A percentile compares a stretch with the other conserved stretches of the same genome.
Evolutionary conservation across 2,329 filamentous ascomycete species (phyloP).

Genomic region (Aureobasidium sp.): DNA sequence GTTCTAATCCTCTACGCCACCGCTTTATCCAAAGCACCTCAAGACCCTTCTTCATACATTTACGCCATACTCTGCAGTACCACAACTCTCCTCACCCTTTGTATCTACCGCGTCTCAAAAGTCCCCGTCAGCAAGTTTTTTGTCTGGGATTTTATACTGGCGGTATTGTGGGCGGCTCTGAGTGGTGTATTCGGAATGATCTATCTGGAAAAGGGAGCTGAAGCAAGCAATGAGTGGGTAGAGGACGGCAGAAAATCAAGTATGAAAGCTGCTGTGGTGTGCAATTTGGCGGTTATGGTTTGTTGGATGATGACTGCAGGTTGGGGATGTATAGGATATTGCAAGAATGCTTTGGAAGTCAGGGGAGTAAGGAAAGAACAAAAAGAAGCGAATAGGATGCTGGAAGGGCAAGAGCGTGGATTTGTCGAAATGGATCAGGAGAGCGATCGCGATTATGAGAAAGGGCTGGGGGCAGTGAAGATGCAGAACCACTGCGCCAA

Average conservation of each 20-base stretch:
- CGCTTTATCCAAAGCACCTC: background rate
- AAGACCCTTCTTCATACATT: background rate
- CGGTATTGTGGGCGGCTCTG: background rate
- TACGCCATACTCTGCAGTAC: background rate
- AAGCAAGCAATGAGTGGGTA: no score
- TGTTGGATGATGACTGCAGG: background rate
- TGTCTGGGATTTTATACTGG: background rate
- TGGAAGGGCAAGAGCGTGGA: background rate
- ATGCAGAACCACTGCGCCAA: background rate
- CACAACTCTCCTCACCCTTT: background rate
- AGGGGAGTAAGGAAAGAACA: background rate
- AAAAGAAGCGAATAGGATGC: background rate
- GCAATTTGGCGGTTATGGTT: background rate
- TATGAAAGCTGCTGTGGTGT: background rate
- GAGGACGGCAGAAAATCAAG: no score
- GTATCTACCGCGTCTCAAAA: background rate
- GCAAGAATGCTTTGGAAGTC: background rate
- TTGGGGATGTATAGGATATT: background rate
- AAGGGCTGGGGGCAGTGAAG: background rate
- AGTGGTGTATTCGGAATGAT: background rate
- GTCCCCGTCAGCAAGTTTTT: background rate
- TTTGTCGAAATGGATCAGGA: background rate
- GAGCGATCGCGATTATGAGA: background rate
- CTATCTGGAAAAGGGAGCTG: background rate
- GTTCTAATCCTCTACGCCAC: background rate